Base-by-base conservation (phyloP, 257 asterid species). In the Marsdenia floribunda region DNA sequence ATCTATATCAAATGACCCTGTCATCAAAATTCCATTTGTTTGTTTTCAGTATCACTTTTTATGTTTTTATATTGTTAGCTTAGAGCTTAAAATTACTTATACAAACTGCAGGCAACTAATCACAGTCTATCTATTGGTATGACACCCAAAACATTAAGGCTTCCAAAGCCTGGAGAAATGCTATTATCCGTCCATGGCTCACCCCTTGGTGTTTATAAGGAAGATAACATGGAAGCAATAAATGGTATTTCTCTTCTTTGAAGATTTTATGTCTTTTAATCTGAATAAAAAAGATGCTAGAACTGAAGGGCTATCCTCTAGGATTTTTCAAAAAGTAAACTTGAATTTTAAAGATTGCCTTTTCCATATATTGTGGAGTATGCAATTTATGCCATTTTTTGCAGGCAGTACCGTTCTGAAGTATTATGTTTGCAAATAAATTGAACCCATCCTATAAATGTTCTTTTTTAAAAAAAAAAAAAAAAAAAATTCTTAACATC, bases 151-250 rank as follows among this genome's bases (percentile, higher is more conserved):
- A 85, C 91, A 18, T 59, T 74, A 57, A 83, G 98, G 88, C 87
- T 84, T 50, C 98, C 97, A 14, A 91, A 88, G 83, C 85, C 77
- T 52, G 97, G 97, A 65, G 98, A 93, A 90, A 83, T 88, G 85
- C 97, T 93, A 76, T 80, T 93, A 71, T 93, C 98, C 16, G 91
- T 93, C 74, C 96, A 81, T 68, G 98, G 98, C 77, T 93, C 97
- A 8, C 98, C 97, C 40, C 97, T 93, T 15, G 98, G 97, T 74
- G 92, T 93, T 72, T 91, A 71, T 37, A 89, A 89, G 86, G 96
- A 91, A 86, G 98, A 91, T 73, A 91, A 86, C 88, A 90, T 93
- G 97, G 97, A 93, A 85, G 87, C 97, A 3, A 91, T 93, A 81
- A 87, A 85, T 77, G 98, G 98, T 91, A 24, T 37, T 50, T 49